These are phyloP conservation scores for Xylaria cubensis DNA, from an alignment of 495 filamentous ascomycete species.

Conservation along the genomic window DNA sequence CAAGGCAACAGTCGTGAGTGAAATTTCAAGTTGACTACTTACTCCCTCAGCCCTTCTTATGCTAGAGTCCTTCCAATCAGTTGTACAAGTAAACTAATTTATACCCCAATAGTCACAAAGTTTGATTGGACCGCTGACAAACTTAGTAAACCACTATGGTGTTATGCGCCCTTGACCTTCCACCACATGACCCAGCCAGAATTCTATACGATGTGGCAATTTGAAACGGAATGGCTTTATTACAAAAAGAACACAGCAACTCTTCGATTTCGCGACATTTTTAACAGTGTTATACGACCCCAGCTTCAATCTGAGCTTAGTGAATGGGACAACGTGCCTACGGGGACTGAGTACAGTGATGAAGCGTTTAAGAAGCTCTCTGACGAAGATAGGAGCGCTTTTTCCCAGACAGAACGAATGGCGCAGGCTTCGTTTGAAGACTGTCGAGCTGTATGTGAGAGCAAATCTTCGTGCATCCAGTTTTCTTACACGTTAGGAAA, in stretches of 20 bases:
- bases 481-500: not conserved
- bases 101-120: not conserved
- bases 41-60: not conserved
- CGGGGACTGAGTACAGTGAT: slow-evolving; percentile 1
- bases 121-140: slow-evolving; percentile 8
- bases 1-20: slow-evolving; percentile 15
- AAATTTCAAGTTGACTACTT: no score
- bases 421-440: not conserved
- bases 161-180: slow-evolving; percentile 11
- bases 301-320: not conserved
- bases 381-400: not conserved
- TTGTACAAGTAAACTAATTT: not conserved
- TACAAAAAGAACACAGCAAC: not conserved
- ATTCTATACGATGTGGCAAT: not conserved
- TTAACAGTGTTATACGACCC: not conserved
- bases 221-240: slow-evolving; percentile 1
- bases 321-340: slow-evolving; percentile 3
- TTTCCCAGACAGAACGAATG: not conserved
- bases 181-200: slow-evolving; percentile 12
- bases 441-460: slow-evolving; percentile 3
- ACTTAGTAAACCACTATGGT: not conserved
- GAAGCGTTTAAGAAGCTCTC: not conserved
- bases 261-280: not conserved
- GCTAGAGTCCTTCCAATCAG: not conserved
- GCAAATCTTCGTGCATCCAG: slow-evolving; percentile 9